Evolutionary conservation across 2,329 filamentous ascomycete genomes (phyloP), one percentile per base, ranked within the genome.

Genomic region (Talaromyces sp.): DNA sequence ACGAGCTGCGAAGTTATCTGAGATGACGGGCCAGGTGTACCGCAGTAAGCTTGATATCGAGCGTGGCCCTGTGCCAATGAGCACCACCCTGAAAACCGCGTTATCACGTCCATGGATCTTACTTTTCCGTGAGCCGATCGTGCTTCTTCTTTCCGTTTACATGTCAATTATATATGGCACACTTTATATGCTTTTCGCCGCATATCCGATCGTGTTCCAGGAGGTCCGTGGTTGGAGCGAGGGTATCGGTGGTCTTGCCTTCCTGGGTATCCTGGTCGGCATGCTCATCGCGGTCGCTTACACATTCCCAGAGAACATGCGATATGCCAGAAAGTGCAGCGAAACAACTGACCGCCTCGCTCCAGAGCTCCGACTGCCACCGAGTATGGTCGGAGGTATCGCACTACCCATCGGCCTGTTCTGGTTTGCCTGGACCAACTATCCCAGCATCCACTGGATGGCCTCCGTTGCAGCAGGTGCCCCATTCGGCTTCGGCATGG

Each of bases 351-450:
- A 56, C 22, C 56, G 57, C 17, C 55, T 64, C n/a, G 77, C 83
- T 9, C 84, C 85, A 0, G 83, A 86, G 69, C 77, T 78, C 20
- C 80, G 79, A 44, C 65, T 83, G 1, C 79, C 80, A 1, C 76
- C 79, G 6, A 73, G 70, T 39, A 78, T 81, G 49, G 56, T 80
- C 3, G 78, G 78, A 14, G 74, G 72, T 48, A 73, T 81, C 20
- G 69, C 72, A 5, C 71, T 86, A 35, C 82, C 84, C 0, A 70
- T 83, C 36, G 79, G 80, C 9, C 71, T 84, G 1, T 83, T 84
- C 67, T 83, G 80, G 81, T 81, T 84, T 48, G 82, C 81, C 0
- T 85, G 82, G 82, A 82, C 82, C 0, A 80, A 81, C 46, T 78
- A 70, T 42, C 74, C 67, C 56, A 66, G 62, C 10, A 65, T 73